Conservation (phyloP, 2,329 filamentous ascomycete genomes). For the Alternaria alternata region DNA sequence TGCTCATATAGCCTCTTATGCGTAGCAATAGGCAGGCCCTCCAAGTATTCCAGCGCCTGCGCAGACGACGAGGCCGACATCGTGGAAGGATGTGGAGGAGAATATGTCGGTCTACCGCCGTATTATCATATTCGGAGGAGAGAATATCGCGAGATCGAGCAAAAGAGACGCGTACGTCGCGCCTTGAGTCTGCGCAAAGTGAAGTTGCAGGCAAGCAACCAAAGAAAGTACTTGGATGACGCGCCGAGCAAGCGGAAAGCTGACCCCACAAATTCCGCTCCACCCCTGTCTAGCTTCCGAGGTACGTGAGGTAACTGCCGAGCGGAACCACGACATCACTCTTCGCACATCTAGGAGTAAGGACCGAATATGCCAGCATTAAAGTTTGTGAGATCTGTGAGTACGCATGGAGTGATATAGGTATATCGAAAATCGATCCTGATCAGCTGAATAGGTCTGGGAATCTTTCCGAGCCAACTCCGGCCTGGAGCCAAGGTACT, state of each 20-base stretch:
- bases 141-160: background rate
- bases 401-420: slow-evolving; percentile 25
- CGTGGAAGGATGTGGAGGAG: slow-evolving; percentile 48
- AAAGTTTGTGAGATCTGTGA: slow-evolving; percentile 71
- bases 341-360: slow-evolving; percentile 14
- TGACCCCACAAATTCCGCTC: slow-evolving; percentile 27
- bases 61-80: slow-evolving; percentile 64
- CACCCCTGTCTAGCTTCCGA: slow-evolving; percentile 31
- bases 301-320: slow-evolving; percentile 25
- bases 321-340: slow-evolving; percentile 34
- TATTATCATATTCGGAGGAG: slow-evolving; percentile 42
- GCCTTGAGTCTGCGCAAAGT: slow-evolving; percentile 10
- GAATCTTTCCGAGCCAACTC: slow-evolving; percentile 86
- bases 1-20: slow-evolving; percentile 94
- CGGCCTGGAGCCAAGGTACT: slow-evolving; percentile 85
- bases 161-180: slow-evolving; percentile 25
- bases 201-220: slow-evolving; percentile 4
- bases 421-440: background rate
- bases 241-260: slow-evolving; percentile 34
- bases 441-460: slow-evolving; percentile 68
- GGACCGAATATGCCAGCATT: slow-evolving; percentile 54
- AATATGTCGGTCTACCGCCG: slow-evolving; percentile 28
- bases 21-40: slow-evolving; percentile 86
- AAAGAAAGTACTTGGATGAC: slow-evolving; percentile 28
- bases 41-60: slow-evolving; percentile 85